Conservation (phyloP, 345 rosid genomes). For the Dipteronia sinensis region DNA sequence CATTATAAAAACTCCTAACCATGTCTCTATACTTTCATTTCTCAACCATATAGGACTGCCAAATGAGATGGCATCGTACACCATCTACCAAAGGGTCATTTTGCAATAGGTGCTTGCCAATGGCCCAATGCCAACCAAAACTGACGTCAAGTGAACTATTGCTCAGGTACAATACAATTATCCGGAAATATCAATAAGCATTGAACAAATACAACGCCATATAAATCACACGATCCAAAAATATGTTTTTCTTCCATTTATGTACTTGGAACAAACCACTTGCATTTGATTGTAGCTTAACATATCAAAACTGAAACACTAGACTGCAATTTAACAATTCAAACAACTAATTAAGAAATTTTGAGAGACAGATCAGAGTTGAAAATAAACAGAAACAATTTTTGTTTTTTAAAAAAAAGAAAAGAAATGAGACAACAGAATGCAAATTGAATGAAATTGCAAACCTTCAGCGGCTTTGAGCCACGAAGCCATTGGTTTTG, state of each 20-base stretch:
- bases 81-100: too few relatives aligned
- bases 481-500: conserved; percentile 83
- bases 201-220: background rate
- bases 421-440: background rate
- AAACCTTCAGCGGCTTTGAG: conserved; percentile 98
- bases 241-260: background rate
- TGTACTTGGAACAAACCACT: background rate
- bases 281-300: background rate
- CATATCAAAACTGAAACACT: background rate
- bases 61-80: background rate
- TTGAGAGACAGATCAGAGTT: conserved; percentile 10
- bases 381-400: background rate
- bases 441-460: conserved; percentile 13
- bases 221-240: background rate
- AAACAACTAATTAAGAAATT: background rate
- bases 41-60: background rate
- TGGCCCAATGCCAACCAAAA: background rate
- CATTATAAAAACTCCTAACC: background rate
- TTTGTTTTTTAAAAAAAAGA: too few relatives aligned
- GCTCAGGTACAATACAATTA: background rate
- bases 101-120: background rate
- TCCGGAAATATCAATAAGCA: background rate
- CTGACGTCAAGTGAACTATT: background rate
- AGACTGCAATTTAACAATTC: conserved; percentile 14
- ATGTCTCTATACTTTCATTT: background rate